Evolutionary conservation across 148 eudicot species (phyloP).

Genomic region (Mesembryanthemum crystallinum): DNA sequence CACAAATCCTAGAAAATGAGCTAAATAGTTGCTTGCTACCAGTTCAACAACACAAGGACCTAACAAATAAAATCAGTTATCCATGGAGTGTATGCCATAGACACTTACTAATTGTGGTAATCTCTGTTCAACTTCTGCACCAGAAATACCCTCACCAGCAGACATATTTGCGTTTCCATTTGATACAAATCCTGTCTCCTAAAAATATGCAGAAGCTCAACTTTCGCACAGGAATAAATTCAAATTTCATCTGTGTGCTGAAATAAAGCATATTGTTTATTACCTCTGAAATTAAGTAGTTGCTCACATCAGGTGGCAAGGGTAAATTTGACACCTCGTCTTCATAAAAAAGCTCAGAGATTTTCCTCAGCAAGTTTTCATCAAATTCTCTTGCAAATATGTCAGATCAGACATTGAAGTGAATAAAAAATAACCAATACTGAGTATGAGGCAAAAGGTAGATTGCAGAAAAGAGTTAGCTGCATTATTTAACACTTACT

Average conservation of each 20-base stretch:
- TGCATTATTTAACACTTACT: constrained; percentile 43
- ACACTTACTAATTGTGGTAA: constrained; percentile 29
- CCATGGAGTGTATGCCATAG: not conserved
- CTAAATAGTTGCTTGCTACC: not conserved
- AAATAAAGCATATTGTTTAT: constrained; percentile 11
- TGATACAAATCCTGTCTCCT: constrained; percentile 70
- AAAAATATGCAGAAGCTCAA: constrained; percentile 17
- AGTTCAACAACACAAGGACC: not conserved
- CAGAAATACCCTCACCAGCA: constrained; percentile 67
- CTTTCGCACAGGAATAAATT: constrained; percentile 3
- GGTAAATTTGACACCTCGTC: constrained; percentile 75
- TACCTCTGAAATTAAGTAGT: constrained; percentile 88
- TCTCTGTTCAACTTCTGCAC: constrained; percentile 73
- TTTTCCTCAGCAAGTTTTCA: constrained; percentile 57
- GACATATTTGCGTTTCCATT: constrained; percentile 55
- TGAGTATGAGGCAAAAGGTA: not conserved
- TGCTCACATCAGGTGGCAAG: constrained; percentile 83
- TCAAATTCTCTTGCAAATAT: constrained; percentile 69
- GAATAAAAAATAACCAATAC: not conserved
- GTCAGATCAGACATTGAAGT: constrained; percentile 13
- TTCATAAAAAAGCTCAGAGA: constrained; percentile 68
- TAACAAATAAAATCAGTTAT: not conserved
- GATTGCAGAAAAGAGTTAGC: not conserved
- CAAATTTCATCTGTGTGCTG: constrained; percentile 9
- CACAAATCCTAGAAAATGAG: not conserved